A percentile compares a stretch with the other conserved stretches of the same genome.
Evolutionary conservation across 129 eudicot genomes (phyloP).

Genomic region (Tanacetum coccineum): DNA sequence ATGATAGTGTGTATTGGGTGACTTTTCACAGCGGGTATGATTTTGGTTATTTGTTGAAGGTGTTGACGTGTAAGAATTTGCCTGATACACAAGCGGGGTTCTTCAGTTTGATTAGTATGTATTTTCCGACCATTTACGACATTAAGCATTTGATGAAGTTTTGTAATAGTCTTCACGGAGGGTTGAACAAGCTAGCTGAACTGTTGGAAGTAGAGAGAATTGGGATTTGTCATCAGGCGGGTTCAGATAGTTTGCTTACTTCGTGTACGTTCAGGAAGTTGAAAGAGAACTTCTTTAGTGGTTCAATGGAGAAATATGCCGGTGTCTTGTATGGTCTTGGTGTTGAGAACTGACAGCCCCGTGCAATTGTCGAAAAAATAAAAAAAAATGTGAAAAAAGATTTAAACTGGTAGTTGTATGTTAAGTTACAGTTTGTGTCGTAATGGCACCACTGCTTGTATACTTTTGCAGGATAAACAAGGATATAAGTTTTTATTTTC

Average conservation of each 20-base stretch:
- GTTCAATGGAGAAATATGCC: constrained; percentile 72
- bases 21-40: constrained; percentile 90
- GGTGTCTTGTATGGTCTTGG: constrained; percentile 95
- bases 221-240: constrained; percentile 89
- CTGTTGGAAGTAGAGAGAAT: constrained; percentile 80
- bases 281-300: constrained; percentile 76
- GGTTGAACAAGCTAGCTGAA: constrained; percentile 85
- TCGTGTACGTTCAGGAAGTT: constrained; percentile 78
- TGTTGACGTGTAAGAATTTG: constrained; percentile 69
- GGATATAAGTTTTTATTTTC: constrained; percentile 26
- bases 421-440: constrained; percentile 39
- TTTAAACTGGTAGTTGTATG: constrained; percentile 33
- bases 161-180: constrained; percentile 85
- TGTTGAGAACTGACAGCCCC: constrained; percentile 54
- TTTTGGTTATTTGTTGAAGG: constrained; percentile 79
- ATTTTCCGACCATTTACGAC: constrained; percentile 71
- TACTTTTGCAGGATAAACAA: constrained; percentile 29
- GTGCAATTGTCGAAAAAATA: constrained; percentile 5
- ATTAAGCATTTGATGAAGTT: constrained; percentile 95
- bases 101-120: constrained; percentile 58
- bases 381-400: constrained; percentile 18
- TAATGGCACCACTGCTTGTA: constrained; percentile 42
- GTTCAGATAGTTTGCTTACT: constrained; percentile 92
- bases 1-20: constrained; percentile 76
- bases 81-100: constrained; percentile 78